Evolutionary conservation across 2,329 filamentous ascomycete genomes (phyloP), one percentile per base, ranked within the genome.

Genomic region (Sarocladiaceae sp.): DNA sequence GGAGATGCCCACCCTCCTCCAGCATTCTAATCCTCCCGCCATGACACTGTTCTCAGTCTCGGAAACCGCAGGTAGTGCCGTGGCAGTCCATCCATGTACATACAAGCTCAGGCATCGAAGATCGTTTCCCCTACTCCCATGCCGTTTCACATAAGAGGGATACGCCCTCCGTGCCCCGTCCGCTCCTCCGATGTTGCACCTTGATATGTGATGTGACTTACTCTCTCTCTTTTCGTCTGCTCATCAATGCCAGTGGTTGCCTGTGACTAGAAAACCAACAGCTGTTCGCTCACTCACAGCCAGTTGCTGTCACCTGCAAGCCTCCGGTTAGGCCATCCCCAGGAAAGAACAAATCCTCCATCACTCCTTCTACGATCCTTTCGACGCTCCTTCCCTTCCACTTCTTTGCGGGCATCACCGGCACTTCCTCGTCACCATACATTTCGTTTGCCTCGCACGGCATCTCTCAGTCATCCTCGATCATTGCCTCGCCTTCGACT

Each of bases 121-220:
- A 48, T 48, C 44, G 28, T 46, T n/a, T 18, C 26, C 26, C 15
- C 26, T 33, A 11, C 20, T 20, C 28, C 23, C 11, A 33, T 8
- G 44, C 26, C 44, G 44, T 48, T 48, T 33, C 25, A 48, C 44
- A 48, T 48, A 33, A 48, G 44, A 48, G 8, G 17, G 8, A 20
- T 8, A 15, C n/a, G 13, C 40, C 23, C 40, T 44, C 40, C 40
- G 6, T 23, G 37, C 18, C 37, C 37, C 37, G 8, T 10, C 17
- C n/a, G 22, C 25, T 48, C 26, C 17, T 28, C 33, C 12, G 7
- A 31, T 48, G 13, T 10, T 7, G 17, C 37, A 13, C 18, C 26
- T 12, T 13, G n/a, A n/a, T n/a, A n/a, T 31, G 15, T 48, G 40
- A 28, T 37, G 35, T 17, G 8, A 37, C 35, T 23, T 23, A 7